phyloP scores from a whole-genome alignment of 2,329 filamentous ascomycete genomes.

The Microcera coccophila region DNA sequence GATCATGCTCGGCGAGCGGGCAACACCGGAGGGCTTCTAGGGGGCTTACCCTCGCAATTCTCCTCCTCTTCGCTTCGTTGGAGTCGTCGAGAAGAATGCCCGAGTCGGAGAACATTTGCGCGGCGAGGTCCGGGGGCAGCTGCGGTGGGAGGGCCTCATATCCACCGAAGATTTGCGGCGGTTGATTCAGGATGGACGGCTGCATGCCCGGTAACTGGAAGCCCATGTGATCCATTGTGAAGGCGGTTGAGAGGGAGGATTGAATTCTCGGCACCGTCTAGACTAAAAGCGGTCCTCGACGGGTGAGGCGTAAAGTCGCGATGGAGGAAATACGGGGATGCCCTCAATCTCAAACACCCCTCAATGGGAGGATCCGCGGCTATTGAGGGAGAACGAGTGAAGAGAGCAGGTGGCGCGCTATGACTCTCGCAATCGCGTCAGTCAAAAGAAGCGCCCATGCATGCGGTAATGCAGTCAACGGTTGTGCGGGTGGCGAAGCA shows the following conservation, averaged over 20 bases:
- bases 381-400: background rate
- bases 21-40: too few relatives aligned
- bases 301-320: background rate
- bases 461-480: too few relatives aligned
- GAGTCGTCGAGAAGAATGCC: conserved; percentile 57
- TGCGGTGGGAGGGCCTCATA: conserved; percentile 44
- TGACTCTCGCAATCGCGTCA: background rate
- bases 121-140: conserved; percentile 53
- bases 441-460: too few relatives aligned
- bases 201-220: conserved; percentile 58
- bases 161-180: conserved; percentile 63
- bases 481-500: background rate
- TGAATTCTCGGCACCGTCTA: conserved; percentile 1
- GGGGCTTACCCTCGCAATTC: conserved; percentile 74
- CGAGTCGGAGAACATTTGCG: conserved; percentile 59
- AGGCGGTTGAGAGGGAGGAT: conserved; percentile 2
- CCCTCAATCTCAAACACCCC: background rate
- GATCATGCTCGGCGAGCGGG: background rate
- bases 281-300: background rate
- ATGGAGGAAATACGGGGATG: background rate
- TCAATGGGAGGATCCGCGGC: background rate
- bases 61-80: conserved; percentile 81
- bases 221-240: conserved; percentile 45
- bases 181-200: conserved; percentile 61
- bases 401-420: background rate